Conservation (phyloP, 805 yeast genomes). For the Metschnikowia hibisci region DNA sequence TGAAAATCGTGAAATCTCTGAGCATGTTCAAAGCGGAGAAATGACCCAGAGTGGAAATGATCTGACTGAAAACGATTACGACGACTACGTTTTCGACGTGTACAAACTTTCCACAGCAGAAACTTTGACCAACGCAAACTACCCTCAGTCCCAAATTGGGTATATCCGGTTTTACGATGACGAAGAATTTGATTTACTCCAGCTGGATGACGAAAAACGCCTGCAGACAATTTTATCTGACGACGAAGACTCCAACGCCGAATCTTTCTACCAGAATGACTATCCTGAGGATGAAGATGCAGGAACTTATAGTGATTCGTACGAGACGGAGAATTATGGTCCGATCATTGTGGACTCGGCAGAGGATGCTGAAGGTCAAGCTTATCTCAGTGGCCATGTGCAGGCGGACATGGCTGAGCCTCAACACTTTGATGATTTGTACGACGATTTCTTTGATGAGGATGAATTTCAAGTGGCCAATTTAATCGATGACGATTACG, state of each 20-base stretch:
- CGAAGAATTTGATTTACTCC: slow-evolving; percentile 39
- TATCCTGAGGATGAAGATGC: slow-evolving; percentile 94
- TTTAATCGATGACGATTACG: slow-evolving; percentile 18
- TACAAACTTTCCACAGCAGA: slow-evolving; percentile 40
- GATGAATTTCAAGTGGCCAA: slow-evolving; percentile 33
- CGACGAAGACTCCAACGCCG: slow-evolving; percentile 87
- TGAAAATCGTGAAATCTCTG: too few species aligned
- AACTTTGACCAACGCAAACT: slow-evolving; percentile 45
- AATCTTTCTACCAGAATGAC: slow-evolving; percentile 86
- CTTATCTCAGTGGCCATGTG: slow-evolving; percentile 18
- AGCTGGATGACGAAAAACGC: slow-evolving; percentile 38
- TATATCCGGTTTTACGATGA: slow-evolving; percentile 55
- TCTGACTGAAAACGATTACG: background rate
- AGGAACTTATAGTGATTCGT: slow-evolving; percentile 17
- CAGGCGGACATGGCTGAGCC: slow-evolving; percentile 17
- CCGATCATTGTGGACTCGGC: slow-evolving; percentile 14
- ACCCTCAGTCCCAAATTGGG: slow-evolving; percentile 48
- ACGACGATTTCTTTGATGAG: slow-evolving; percentile 27
- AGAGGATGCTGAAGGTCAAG: slow-evolving; percentile 14
- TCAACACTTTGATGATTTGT: slow-evolving; percentile 17
- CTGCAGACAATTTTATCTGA: slow-evolving; percentile 42
- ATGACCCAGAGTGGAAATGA: too few species aligned
- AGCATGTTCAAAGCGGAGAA: too few species aligned
- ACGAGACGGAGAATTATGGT: slow-evolving; percentile 13
- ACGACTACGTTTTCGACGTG: slow-evolving; percentile 87